Conservation (phyloP, 2,329 filamentous ascomycete genomes). For the Chalaropsis ovoidea region DNA sequence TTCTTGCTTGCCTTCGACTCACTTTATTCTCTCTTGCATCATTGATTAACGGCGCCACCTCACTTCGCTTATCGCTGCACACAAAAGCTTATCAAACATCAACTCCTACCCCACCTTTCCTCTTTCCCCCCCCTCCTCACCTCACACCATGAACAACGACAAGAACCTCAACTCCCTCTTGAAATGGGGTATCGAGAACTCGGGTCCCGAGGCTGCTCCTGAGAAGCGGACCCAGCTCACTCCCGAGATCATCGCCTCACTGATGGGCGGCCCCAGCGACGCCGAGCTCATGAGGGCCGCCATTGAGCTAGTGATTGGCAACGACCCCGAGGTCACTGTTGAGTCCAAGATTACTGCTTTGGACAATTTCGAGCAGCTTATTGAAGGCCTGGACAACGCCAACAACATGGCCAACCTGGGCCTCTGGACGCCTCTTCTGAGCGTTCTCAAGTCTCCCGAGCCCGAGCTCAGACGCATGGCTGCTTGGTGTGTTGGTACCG, state of each 20-base stretch:
- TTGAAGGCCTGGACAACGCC: slow-evolving; percentile 90
- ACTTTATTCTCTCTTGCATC: too few species aligned
- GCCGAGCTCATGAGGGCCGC: slow-evolving; percentile 82
- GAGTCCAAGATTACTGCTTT: slow-evolving; percentile 75
- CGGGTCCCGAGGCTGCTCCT: slow-evolving; percentile 32
- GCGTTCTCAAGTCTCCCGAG: slow-evolving; percentile 57
- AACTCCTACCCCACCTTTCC: slow-evolving; percentile 19
- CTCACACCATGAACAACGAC: slow-evolving; percentile 32
- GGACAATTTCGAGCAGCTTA: slow-evolving; percentile 88
- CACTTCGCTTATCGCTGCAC: background rate
- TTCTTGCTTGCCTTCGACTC: background rate
- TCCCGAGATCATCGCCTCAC: slow-evolving; percentile 58
- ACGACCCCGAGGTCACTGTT: slow-evolving; percentile 52
- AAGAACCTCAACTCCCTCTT: slow-evolving; percentile 62
- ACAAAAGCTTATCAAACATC: slow-evolving; percentile 13
- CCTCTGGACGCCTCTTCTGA: slow-evolving; percentile 72
- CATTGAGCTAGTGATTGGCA: slow-evolving; percentile 63
- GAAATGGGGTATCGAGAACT: slow-evolving; percentile 59
- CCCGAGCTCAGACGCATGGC: slow-evolving; percentile 69
- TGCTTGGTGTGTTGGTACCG: slow-evolving; percentile 89
- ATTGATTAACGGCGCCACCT: background rate
- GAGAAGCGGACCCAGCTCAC: slow-evolving; percentile 43
- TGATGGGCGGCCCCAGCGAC: slow-evolving; percentile 79
- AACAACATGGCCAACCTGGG: slow-evolving; percentile 76
- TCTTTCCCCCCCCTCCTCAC: too few species aligned